Percentiles rank a stretch among this genome's conserved stretches.
These are phyloP conservation scores for Pleomassaria siparia DNA, from an alignment of 2,329 filamentous ascomycete species.

Conservation along the genomic window DNA sequence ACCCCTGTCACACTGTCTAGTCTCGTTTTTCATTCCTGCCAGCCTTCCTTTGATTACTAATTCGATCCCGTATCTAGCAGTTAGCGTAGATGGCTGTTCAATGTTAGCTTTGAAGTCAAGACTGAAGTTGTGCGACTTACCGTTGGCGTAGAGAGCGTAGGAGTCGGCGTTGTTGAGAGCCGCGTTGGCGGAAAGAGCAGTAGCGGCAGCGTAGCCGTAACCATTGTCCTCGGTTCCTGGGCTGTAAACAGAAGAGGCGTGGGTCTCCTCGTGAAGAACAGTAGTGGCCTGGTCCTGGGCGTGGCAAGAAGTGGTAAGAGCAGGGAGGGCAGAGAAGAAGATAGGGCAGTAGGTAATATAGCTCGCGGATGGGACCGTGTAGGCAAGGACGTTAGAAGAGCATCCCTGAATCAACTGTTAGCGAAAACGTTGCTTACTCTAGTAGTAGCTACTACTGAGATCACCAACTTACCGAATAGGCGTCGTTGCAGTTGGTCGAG, in stretches of 20 bases:
- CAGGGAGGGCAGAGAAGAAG: slow-evolving; percentile 59
- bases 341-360: slow-evolving; percentile 64
- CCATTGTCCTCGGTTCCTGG: slow-evolving; percentile 59
- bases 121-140: slow-evolving; percentile 16
- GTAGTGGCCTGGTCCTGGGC: slow-evolving; percentile 67
- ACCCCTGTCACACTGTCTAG: too few species aligned
- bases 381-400: slow-evolving; percentile 54
- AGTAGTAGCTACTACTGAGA: background rate
- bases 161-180: slow-evolving; percentile 68
- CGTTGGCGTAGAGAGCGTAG: slow-evolving; percentile 58
- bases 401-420: slow-evolving; percentile 46
- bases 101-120: slow-evolving; percentile 1
- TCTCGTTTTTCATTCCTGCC: background rate
- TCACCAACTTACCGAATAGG: slow-evolving; percentile 39
- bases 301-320: slow-evolving; percentile 57
- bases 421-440: too few species aligned
- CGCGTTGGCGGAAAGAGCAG: slow-evolving; percentile 48
- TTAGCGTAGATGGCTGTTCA: slow-evolving; percentile 22
- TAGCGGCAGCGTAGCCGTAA: slow-evolving; percentile 58
- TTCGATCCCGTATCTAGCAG: slow-evolving; percentile 16
- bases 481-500: slow-evolving; percentile 61
- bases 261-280: slow-evolving; percentile 66
- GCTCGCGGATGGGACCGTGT: slow-evolving; percentile 58
- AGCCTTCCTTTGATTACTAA: background rate
- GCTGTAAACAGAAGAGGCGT: slow-evolving; percentile 57